Evolutionary conservation across 805 yeast species (phyloP), one percentile per base, ranked within the genome.

Genomic region (Candida xyloterini): DNA sequence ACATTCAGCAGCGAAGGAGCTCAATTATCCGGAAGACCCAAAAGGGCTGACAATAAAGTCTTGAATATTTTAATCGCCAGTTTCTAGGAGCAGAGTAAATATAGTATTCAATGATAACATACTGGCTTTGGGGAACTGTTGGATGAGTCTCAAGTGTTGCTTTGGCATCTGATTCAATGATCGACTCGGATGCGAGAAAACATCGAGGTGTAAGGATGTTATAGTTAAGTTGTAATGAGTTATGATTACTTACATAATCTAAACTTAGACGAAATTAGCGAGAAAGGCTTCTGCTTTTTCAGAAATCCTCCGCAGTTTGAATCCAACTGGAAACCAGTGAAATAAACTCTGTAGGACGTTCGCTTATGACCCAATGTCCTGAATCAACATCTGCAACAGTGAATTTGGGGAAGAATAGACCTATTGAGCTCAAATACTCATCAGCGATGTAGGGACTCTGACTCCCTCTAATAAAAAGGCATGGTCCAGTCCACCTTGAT

Each of bases 291-390:
- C 6, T 5, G 20, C 20, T 18, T 18, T 15, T 14, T 26, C n/a
- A 30, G 5, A 7, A 10, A 18, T 59, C 65, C 38, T 60, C 65
- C 23, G 51, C 46, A 11, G 47, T 57, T 41, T 76, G 78, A 5
- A 87, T 69, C 63, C 79, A 90, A 21, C 81, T 83, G 21, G 68
- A 70, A 11, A 85, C 77, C 6, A 66, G 63, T 3, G 70, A 76
- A 16, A 86, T 67, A 47, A 91, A 88, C 55, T 82, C 95, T 7
- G 67, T 52, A 1, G 98, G 96, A 50, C 83, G 82, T 56, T 91
- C 97, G 28, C 87, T 78, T 48, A 87, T 87, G 11, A 90, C 76
- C 96, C 97, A 91, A 61, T 91, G 99, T 2, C 96, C 96, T 0
- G 90, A 77, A 14, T 86, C 81, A 16, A 93, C 67, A 54, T 84